Conservation (phyloP, 2,329 filamentous ascomycete species). For the Colletotrichum sp. region DNA sequence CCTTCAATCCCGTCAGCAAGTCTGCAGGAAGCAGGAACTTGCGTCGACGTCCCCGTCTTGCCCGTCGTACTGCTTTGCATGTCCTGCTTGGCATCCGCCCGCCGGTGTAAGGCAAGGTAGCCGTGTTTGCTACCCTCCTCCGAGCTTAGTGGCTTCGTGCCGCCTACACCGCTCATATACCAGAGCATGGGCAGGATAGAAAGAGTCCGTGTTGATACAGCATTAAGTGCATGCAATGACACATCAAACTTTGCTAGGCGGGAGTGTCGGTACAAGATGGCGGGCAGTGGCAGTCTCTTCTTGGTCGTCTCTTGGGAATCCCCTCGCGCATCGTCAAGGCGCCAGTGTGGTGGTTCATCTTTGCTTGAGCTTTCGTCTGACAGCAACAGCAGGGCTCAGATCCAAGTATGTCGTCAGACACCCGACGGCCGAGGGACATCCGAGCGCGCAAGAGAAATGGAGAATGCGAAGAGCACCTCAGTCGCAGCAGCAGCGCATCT, state of each 20-base stretch:
- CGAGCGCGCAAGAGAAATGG: slow-evolving; percentile 11
- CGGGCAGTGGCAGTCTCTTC: neutral
- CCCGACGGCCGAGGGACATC: slow-evolving; percentile 1
- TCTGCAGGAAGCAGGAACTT: neutral
- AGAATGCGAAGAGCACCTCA: neutral
- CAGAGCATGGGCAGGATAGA: neutral
- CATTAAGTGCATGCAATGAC: slow-evolving; percentile 16
- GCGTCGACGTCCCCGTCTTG: neutral
- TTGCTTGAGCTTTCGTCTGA: neutral
- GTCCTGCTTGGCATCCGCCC: slow-evolving; percentile 7
- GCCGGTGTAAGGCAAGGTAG: slow-evolving; percentile 12
- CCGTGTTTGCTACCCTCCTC: slow-evolving; percentile 19
- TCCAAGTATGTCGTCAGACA: slow-evolving; percentile 9
- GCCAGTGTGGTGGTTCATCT: neutral
- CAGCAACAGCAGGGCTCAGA: neutral
- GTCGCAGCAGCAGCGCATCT: slow-evolving; percentile 1
- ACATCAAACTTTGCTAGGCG: slow-evolving; percentile 3
- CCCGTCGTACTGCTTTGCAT: slow-evolving; percentile 2
- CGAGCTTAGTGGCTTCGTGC: slow-evolving; percentile 14
- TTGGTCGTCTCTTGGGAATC: neutral
- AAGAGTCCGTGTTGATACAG: slow-evolving; percentile 17
- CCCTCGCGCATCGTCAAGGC: neutral
- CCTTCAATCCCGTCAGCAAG: neutral
- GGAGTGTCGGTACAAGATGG: neutral
- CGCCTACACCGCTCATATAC: slow-evolving; percentile 21